A percentile compares a stretch with the other conserved stretches of the same genome.
These are phyloP conservation scores for Pythium myriotylum DNA, from an alignment of 352 stramenopile species.

Conservation along the genomic window DNA sequence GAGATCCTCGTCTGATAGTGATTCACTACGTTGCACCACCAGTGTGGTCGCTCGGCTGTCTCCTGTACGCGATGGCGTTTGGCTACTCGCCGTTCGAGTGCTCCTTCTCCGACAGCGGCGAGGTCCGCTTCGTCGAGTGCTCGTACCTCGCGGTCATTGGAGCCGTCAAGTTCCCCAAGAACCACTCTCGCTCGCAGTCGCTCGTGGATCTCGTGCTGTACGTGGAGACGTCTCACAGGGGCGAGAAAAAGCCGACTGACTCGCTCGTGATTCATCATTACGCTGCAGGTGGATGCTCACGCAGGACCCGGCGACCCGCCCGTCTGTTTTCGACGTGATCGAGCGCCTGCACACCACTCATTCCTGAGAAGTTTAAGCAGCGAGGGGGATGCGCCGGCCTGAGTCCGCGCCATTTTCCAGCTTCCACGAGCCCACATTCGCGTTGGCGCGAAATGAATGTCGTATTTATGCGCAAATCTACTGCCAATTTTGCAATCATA, in stretches of 20 bases:
- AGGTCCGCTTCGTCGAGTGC: constrained; percentile 77
- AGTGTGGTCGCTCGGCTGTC: constrained; percentile 90
- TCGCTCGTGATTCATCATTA: constrained; percentile 13
- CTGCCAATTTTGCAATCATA: constrained; percentile 3
- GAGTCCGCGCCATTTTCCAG: constrained; percentile 28
- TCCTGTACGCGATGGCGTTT: constrained; percentile 89
- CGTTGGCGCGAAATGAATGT: constrained; percentile 12
- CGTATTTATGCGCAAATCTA: constrained; percentile 23
- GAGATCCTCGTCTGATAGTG: neutral
- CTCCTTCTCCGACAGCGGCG: constrained; percentile 72
- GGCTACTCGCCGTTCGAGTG: constrained; percentile 91
- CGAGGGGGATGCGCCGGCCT: constrained; percentile 11
- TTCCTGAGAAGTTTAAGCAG: constrained; percentile 11
- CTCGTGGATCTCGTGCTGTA: constrained; percentile 79
- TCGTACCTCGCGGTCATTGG: constrained; percentile 87
- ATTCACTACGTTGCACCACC: neutral
- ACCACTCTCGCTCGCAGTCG: constrained; percentile 51
- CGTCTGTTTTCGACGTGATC: constrained; percentile 71
- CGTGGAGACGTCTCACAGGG: constrained; percentile 1
- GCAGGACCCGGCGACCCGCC: constrained; percentile 47
- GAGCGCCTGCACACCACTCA: constrained; percentile 52
- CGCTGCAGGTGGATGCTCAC: constrained; percentile 68
- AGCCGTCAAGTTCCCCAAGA: constrained; percentile 76
- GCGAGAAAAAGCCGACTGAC: constrained; percentile 13
- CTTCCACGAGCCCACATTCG: neutral